Evolutionary conservation across 148 eudicot species (phyloP).

Genomic region (Bassia scoparia): DNA sequence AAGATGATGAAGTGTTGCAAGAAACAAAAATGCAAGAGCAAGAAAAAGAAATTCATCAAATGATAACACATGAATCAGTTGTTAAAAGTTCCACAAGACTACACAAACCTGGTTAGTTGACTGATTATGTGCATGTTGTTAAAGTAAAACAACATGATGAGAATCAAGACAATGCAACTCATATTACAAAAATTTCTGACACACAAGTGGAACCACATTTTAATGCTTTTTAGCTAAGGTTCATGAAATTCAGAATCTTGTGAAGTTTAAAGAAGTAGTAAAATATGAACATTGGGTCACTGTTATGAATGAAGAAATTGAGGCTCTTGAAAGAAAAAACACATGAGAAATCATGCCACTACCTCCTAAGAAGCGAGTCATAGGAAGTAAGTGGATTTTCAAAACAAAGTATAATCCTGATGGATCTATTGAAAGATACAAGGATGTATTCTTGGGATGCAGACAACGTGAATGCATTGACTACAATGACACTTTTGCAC

Average conservation of each 20-base stretch:
- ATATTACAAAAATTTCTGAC: too few relatives aligned
- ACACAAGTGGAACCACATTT: neutral
- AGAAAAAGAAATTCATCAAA: too few relatives aligned
- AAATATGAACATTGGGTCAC: neutral
- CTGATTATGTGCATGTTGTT: too few relatives aligned
- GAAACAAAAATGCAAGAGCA: too few relatives aligned
- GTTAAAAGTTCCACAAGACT: too few relatives aligned
- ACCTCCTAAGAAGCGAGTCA: neutral
- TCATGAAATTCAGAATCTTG: neutral
- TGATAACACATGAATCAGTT: too few relatives aligned
- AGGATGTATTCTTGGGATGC: neutral
- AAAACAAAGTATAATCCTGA: neutral
- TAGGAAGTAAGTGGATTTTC: neutral
- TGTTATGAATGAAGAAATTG: neutral
- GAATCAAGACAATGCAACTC: too few relatives aligned
- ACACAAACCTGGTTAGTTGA: too few relatives aligned
- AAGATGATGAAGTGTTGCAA: too few relatives aligned
- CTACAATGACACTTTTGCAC: neutral
- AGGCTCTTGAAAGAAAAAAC: neutral
- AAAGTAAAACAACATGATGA: too few relatives aligned
- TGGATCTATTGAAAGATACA: neutral
- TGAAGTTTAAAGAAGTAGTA: neutral
- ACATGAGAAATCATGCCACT: neutral
- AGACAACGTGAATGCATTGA: neutral
- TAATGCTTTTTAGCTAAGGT: too few relatives aligned